A percentile compares a stretch with the other conserved stretches of the same genome.
Conservation (phyloP, 208 protist genomes). For the Leishmania major region DNA sequence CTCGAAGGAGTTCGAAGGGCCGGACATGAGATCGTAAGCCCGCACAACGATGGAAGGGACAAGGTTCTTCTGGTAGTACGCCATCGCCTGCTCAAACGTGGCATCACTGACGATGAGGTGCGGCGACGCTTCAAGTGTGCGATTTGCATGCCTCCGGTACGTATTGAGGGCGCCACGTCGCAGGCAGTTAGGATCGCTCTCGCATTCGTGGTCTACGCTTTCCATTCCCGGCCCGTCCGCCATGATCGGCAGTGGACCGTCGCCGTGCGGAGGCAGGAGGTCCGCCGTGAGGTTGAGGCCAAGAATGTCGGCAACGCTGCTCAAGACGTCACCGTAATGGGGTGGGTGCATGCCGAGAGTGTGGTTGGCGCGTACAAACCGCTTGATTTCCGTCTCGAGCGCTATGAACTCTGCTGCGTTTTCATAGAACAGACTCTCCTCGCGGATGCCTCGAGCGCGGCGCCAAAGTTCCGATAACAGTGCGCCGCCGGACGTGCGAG, state of each 20-base stretch:
- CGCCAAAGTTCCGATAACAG: conserved; percentile 7
- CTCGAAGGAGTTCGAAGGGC: conserved; percentile 5
- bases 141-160: conserved; percentile 33
- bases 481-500: not conserved
- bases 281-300: conserved; percentile 5
- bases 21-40: conserved; percentile 21
- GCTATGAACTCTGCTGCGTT: conserved; percentile 30
- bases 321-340: conserved; percentile 30
- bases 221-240: conserved; percentile 1
- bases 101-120: conserved; percentile 36
- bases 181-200: conserved; percentile 9
- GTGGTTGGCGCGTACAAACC: conserved; percentile 26
- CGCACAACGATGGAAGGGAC: conserved; percentile 38
- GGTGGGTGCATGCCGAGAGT: conserved; percentile 36
- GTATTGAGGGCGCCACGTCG: conserved; percentile 8
- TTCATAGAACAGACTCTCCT: conserved; percentile 12
- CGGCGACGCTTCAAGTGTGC: conserved; percentile 29
- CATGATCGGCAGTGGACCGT: conserved; percentile 8
- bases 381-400: conserved; percentile 30
- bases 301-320: conserved; percentile 14
- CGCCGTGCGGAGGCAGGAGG: not conserved
- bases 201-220: conserved; percentile 4
- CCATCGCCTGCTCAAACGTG: conserved; percentile 27
- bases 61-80: conserved; percentile 30
- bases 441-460: conserved; percentile 15